Conservation (phyloP, 805 yeast species). For the Candida insectalens region DNA sequence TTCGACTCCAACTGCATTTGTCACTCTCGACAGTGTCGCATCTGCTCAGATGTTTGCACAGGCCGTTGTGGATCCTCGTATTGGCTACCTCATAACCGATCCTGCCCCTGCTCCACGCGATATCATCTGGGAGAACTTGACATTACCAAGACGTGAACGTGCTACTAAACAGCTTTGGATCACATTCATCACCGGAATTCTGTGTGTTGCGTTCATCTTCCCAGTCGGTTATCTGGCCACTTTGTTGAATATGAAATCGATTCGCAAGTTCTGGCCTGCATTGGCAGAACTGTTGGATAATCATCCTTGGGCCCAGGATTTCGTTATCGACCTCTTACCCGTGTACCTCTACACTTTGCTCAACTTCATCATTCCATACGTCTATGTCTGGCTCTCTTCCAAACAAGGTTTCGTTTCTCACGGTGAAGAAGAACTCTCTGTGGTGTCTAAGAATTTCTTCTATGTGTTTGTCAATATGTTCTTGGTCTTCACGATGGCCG, state of each 20-base stretch:
- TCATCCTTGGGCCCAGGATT: slow-evolving; percentile 62
- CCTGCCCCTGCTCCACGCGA: slow-evolving; percentile 97
- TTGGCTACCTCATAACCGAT: slow-evolving; percentile 69
- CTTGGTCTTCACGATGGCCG: slow-evolving; percentile 87
- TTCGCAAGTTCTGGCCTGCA: slow-evolving; percentile 72
- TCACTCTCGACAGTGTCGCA: slow-evolving; percentile 92
- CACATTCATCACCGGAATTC: slow-evolving; percentile 54
- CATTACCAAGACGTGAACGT: slow-evolving; percentile 68
- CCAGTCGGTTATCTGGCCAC: slow-evolving; percentile 86
- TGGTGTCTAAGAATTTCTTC: slow-evolving; percentile 88
- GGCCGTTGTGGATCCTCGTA: slow-evolving; percentile 84
- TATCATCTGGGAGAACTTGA: slow-evolving; percentile 85
- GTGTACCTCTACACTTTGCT: slow-evolving; percentile 82
- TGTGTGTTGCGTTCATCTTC: slow-evolving; percentile 64
- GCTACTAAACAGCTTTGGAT: slow-evolving; percentile 53
- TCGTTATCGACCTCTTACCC: slow-evolving; percentile 85
- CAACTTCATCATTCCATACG: slow-evolving; percentile 74
- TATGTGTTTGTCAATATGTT: slow-evolving; percentile 91
- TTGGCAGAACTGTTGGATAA: slow-evolving; percentile 58
- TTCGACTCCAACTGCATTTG: slow-evolving; percentile 85
- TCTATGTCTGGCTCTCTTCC: slow-evolving; percentile 74
- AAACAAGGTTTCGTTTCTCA: slow-evolving; percentile 85
- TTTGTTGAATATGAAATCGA: slow-evolving; percentile 68
- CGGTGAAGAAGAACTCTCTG: slow-evolving; percentile 85
- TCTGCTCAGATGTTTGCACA: slow-evolving; percentile 96